A percentile compares a stretch with the other conserved stretches of the same genome.
phyloP scores from a whole-genome alignment of 352 stramenopile genomes.

The Globisporangium paddicum region DNA sequence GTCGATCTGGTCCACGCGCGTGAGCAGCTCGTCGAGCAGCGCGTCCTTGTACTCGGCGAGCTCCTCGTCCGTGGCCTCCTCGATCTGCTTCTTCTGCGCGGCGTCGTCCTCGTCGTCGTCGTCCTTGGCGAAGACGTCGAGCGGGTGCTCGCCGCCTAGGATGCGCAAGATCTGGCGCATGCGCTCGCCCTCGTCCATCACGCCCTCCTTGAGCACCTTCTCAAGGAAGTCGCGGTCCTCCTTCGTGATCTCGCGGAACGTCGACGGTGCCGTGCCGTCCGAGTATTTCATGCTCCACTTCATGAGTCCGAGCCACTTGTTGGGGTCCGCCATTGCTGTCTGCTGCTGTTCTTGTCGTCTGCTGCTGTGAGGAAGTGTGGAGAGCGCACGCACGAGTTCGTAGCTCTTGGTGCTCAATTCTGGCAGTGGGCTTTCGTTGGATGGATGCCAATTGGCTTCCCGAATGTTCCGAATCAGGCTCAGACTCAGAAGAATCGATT shows the following conservation, averaged over 20 bases:
- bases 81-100: constrained; percentile 19
- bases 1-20: constrained; percentile 85
- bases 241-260: constrained; percentile 65
- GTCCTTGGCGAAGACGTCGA: constrained; percentile 51
- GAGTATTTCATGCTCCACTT: constrained; percentile 88
- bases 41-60: constrained; percentile 76
- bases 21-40: constrained; percentile 81
- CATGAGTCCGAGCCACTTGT: constrained; percentile 87
- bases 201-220: constrained; percentile 77
- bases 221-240: constrained; percentile 79
- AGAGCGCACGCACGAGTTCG: not conserved
- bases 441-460: too few relatives aligned
- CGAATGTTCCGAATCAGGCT: too few relatives aligned
- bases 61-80: constrained; percentile 49
- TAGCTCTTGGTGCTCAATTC: not conserved
- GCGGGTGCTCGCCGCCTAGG: constrained; percentile 69
- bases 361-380: not conserved
- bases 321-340: constrained; percentile 51
- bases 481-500: too few relatives aligned
- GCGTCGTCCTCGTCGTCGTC: constrained; percentile 28
- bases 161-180: constrained; percentile 83
- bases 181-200: constrained; percentile 84
- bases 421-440: too few relatives aligned
- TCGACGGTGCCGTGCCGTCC: constrained; percentile 65
- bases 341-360: not conserved